Conservation (phyloP, 257 asterid genomes). For the Lycium ferocissimum region DNA sequence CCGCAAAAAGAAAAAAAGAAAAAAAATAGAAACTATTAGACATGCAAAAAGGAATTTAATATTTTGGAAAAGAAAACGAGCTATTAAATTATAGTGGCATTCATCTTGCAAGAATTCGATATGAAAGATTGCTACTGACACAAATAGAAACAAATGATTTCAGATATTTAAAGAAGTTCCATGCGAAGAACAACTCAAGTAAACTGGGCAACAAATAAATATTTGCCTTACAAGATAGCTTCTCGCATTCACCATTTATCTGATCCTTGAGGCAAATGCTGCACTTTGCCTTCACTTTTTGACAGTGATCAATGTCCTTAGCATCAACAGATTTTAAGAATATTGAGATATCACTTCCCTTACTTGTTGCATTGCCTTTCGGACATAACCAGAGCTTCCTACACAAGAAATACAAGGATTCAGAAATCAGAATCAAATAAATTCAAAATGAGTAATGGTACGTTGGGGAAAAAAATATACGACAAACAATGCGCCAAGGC, state of each 20-base stretch:
- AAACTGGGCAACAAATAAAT: background rate
- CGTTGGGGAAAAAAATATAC: too few species aligned
- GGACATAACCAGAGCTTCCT: background rate
- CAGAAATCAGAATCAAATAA: background rate
- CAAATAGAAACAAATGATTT: background rate
- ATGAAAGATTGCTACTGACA: background rate
- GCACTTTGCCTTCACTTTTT: background rate
- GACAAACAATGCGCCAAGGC: too few species aligned
- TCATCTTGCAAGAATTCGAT: background rate
- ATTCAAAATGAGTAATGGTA: background rate
- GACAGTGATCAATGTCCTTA: background rate
- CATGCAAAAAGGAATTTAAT: background rate
- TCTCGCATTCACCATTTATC: background rate
- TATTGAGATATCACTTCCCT: background rate
- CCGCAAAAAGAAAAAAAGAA: too few species aligned
- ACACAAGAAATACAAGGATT: background rate
- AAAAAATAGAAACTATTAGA: background rate
- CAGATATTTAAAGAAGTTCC: too few species aligned
- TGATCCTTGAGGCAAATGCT: background rate
- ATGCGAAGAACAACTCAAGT: background rate
- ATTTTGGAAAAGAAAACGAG: too few species aligned
- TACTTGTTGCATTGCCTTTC: background rate
- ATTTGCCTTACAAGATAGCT: background rate
- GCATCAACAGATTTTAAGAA: background rate
- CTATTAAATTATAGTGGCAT: too few species aligned